These are phyloP conservation scores for Juncus inflexus DNA, from an alignment of 176 grass and related monocot species.

Conservation along the genomic window DNA sequence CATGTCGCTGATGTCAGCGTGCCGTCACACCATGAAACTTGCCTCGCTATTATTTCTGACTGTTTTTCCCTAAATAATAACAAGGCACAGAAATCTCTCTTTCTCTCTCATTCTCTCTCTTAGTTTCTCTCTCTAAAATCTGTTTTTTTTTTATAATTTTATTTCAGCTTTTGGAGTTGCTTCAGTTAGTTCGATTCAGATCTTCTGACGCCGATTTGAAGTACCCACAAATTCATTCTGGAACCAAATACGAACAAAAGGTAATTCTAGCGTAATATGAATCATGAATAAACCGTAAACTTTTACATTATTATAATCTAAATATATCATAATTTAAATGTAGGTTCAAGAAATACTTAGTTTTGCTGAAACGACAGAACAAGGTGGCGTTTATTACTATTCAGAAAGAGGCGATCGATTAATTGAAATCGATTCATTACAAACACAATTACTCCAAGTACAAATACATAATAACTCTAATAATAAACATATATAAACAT, in stretches of 20 bases:
- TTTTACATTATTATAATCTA: conserved; percentile 2
- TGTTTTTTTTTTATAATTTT: conserved; percentile 4
- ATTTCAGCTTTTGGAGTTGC: conserved; percentile 80
- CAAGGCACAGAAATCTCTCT: conserved; percentile 21
- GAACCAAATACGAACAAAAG: conserved; percentile 55
- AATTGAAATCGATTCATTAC: conserved; percentile 81
- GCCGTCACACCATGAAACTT: conserved; percentile 65
- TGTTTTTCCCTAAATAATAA: conserved; percentile 38
- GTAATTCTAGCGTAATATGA: too few species aligned
- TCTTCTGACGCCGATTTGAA: conserved; percentile 63
- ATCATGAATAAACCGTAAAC: conserved; percentile 1
- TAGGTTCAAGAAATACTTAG: conserved; percentile 77
- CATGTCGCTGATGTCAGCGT: conserved; percentile 80
- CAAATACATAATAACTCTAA: background rate
- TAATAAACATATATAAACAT: too few species aligned
- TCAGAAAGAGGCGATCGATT: conserved; percentile 87
- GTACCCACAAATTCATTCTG: conserved; percentile 57
- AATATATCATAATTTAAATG: conserved; percentile 19
- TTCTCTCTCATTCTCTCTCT: conserved; percentile 8
- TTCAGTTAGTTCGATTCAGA: conserved; percentile 79
- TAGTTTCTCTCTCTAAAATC: conserved; percentile 1
- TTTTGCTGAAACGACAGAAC: conserved; percentile 59
- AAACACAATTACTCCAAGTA: conserved; percentile 81
- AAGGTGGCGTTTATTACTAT: conserved; percentile 85
- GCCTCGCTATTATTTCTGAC: conserved; percentile 65